These are phyloP conservation scores for Mycena albidolilacea DNA, from an alignment of 768 basidiomycete species.

Conservation along the genomic window DNA sequence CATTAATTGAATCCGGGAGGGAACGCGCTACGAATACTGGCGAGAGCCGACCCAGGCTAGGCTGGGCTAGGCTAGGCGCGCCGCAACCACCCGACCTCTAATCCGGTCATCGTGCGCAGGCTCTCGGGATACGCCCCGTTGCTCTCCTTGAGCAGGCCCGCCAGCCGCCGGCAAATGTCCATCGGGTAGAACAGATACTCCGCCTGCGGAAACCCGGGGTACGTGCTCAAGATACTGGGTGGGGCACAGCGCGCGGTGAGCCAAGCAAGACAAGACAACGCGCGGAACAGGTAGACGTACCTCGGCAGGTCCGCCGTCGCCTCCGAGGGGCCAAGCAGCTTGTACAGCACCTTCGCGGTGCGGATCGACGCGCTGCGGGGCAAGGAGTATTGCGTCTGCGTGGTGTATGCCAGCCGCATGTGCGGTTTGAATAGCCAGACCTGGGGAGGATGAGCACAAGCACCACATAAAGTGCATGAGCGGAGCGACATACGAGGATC, in stretches of 20 bases:
- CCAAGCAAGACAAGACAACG: conserved; percentile 19
- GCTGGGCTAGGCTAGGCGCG: conserved; percentile 50
- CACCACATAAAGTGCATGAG: background rate
- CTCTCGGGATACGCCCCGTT: conserved; percentile 82
- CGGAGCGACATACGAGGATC: conserved; percentile 73
- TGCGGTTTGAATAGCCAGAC: conserved; percentile 97
- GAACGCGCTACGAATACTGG: too few species aligned
- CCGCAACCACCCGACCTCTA: conserved; percentile 87
- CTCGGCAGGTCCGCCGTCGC: conserved; percentile 65
- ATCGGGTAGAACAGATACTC: conserved; percentile 90
- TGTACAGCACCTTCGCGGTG: conserved; percentile 90
- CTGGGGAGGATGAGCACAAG: conserved; percentile 54
- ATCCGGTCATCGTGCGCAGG: conserved; percentile 83
- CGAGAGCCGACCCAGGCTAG: conserved; percentile 35
- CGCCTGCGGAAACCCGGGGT: conserved; percentile 90
- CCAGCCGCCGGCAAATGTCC: conserved; percentile 80
- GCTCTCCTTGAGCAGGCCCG: conserved; percentile 81
- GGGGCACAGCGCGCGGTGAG: conserved; percentile 14
- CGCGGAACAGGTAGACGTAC: conserved; percentile 52
- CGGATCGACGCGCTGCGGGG: conserved; percentile 74
- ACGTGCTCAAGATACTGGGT: conserved; percentile 73
- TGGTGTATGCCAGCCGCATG: conserved; percentile 83
- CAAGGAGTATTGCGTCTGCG: conserved; percentile 67
- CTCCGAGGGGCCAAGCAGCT: conserved; percentile 76
- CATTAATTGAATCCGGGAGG: background rate